Base-by-base conservation (phyloP, 73 alveolate genomes). In the Effrenium voratum region DNA sequence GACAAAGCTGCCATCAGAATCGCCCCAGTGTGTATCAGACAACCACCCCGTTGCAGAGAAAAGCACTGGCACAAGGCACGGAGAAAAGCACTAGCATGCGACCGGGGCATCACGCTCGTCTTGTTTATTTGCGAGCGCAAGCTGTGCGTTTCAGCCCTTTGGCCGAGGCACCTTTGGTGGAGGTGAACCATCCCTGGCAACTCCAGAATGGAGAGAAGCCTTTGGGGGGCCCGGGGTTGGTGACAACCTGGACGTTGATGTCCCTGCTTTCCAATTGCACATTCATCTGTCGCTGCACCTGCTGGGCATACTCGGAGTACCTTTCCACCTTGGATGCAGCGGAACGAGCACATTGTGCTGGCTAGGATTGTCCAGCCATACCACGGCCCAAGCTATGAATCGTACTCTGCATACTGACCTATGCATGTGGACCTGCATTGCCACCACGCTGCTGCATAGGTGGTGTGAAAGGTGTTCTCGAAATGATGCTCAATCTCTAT, bases 401-500 rank as follows among this genome's bases (percentile, higher is more conserved):
- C 19, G 5, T 19, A 12, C 16, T 24, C 75, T 60, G 34, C 43
- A 24, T 34, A 8, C 8, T 34, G 16, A 63, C 8, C 38, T 40
- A 28, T 6, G 43, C n/a, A n/a, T n/a, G n/a, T n/a, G n/a, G n/a
- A n/a, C n/a, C n/a, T n/a, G n/a, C n/a, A n/a, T n/a, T n/a, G n/a
- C 43, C 79, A 30, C 34, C 70, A 46, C 44, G 72, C 45, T 3
- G 49, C 92, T 47, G 19, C 46, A 75, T 90, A 90, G 57, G 97
- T 90, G 50, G 97, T 90, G 87, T 90, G 97, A 52, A 90, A 66
- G 22, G 97, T 68, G 76, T 90, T 90, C 46, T 90, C 97, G 34
- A 68, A 86, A 47, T 90, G 97, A 76, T 90, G 97, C 80, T 90
- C 97, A 45, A 90, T 90, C 80, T 90, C 97, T 90, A 90, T 90